Conservation (phyloP, 2,329 filamentous ascomycete species). For the Lecanoromycetidae sp. region DNA sequence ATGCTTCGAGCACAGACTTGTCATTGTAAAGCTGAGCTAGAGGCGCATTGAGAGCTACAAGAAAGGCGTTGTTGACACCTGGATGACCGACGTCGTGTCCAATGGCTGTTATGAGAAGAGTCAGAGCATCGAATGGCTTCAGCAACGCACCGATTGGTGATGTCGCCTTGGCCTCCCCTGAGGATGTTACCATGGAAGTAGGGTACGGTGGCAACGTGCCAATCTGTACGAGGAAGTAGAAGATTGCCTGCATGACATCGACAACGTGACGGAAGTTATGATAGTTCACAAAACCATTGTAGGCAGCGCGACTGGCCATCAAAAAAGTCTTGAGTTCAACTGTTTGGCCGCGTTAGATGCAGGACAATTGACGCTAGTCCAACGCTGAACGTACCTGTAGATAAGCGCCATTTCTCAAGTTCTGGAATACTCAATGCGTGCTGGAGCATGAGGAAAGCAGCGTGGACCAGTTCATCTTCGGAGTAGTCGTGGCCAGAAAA, state of each 20-base stretch:
- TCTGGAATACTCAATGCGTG: slow-evolving; percentile 76
- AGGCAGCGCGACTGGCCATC: slow-evolving; percentile 79
- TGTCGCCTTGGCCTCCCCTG: slow-evolving; percentile 27
- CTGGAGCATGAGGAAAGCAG: slow-evolving; percentile 75
- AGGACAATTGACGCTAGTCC: not conserved
- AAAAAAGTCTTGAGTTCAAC: slow-evolving; percentile 77
- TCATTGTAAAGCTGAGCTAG: slow-evolving; percentile 95
- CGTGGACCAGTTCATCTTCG: slow-evolving; percentile 82
- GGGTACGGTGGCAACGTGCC: slow-evolving; percentile 62
- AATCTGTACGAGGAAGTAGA: slow-evolving; percentile 74
- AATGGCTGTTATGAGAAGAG: slow-evolving; percentile 86
- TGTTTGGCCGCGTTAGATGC: slow-evolving; percentile 25
- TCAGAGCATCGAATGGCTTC: slow-evolving; percentile 77
- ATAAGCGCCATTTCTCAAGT: slow-evolving; percentile 66
- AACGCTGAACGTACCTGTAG: slow-evolving; percentile 56
- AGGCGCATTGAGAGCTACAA: slow-evolving; percentile 82
- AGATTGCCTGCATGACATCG: slow-evolving; percentile 87
- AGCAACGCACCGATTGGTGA: slow-evolving; percentile 63
- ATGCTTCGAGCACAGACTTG: slow-evolving; percentile 89
- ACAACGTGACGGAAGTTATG: slow-evolving; percentile 98
- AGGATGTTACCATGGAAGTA: slow-evolving; percentile 24
- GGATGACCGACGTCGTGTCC: slow-evolving; percentile 96
- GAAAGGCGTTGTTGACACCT: slow-evolving; percentile 94
- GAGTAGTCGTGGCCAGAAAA: slow-evolving; percentile 84
- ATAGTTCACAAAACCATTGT: slow-evolving; percentile 91